phyloP scores from a whole-genome alignment of 2,329 filamentous ascomycete genomes.

The Leptographium wingfieldii region DNA sequence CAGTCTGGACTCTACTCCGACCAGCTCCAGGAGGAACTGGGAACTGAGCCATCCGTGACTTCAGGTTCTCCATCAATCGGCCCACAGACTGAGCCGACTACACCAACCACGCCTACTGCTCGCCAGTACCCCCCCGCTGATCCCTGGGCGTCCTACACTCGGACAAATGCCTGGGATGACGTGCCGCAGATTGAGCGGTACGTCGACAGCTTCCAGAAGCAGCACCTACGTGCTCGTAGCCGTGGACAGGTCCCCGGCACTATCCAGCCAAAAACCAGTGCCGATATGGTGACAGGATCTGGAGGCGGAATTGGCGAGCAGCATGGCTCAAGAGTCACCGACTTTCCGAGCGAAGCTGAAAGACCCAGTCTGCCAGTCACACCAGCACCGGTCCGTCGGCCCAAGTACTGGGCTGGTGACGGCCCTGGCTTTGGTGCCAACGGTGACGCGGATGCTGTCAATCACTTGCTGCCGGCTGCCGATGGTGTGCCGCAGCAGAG shows the following conservation, averaged over 20 bases:
- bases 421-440: constrained; percentile 30
- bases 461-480: constrained; percentile 55
- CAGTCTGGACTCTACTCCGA: constrained; percentile 12
- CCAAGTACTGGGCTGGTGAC: constrained; percentile 51
- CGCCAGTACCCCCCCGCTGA: constrained; percentile 32
- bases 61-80: constrained; percentile 24
- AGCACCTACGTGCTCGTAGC: constrained; percentile 27
- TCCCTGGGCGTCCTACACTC: constrained; percentile 62
- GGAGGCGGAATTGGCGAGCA: constrained; percentile 10
- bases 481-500: constrained; percentile 76
- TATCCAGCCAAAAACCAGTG: background rate
- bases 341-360: constrained; percentile 75
- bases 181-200: constrained; percentile 80
- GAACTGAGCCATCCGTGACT: constrained; percentile 21
- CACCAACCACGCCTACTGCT: constrained; percentile 36
- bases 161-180: constrained; percentile 86
- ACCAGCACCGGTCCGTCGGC: constrained; percentile 63
- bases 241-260: constrained; percentile 10
- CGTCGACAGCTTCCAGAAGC: constrained; percentile 62
- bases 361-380: constrained; percentile 84
- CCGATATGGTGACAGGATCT: background rate
- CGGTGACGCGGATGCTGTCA: constrained; percentile 27
- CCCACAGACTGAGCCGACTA: constrained; percentile 29
- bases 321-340: constrained; percentile 56
- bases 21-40: constrained; percentile 10